Evolutionary conservation across 352 stramenopile species (phyloP), one percentile per base, ranked within the genome.

Genomic region (Phytophthora pseudosyringae): DNA sequence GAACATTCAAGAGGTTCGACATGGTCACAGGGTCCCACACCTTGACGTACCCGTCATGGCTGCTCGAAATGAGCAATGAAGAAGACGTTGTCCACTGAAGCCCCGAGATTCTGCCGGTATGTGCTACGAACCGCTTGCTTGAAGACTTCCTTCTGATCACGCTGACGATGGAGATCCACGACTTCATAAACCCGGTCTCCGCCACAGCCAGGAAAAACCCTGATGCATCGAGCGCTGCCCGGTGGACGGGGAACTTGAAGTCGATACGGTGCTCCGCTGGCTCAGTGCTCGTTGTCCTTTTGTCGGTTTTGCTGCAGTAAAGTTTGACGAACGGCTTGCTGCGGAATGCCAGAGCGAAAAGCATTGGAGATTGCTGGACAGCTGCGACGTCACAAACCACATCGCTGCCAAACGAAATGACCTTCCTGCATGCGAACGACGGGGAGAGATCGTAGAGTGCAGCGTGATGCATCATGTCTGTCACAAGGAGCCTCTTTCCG

Each of bases 41-140:
- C 47, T 86, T 88, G 26, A 90, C 60, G 63, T 90, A 91, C 7
- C 83, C 83, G 40, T 91, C 83, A 16, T 66, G 52, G 4, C 83
- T 80, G 28, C 67, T 76, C 11, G 80, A 82, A 44, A 85, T 15
- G 13, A 91, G 59, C 13, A 90, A 62, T 0, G 69, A 68, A 33
- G 72, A 70, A 4, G 9, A 48, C 8, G 33, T 64, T 1, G 83
- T 91, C 83, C 83, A 91, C 50, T 81, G 59, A 13, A 91, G 59
- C 1, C 53, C 59, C 8, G 79, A 78, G 3, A 91, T 49, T 67
- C 76, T 81, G 18, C 83, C 83, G 6, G 80, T 52, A 39, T 91
- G 83, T 4, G 80, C 83, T 39, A 72, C 49, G 45, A 91, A 91
- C 3, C 77, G 78, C 25, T 50, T 73, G 15, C 39, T 71, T 10